Percentiles rank a stretch among this genome's conserved stretches.
Evolutionary conservation across 495 filamentous ascomycete species (phyloP).

Genomic region (Hyaloscypha bicolor): DNA sequence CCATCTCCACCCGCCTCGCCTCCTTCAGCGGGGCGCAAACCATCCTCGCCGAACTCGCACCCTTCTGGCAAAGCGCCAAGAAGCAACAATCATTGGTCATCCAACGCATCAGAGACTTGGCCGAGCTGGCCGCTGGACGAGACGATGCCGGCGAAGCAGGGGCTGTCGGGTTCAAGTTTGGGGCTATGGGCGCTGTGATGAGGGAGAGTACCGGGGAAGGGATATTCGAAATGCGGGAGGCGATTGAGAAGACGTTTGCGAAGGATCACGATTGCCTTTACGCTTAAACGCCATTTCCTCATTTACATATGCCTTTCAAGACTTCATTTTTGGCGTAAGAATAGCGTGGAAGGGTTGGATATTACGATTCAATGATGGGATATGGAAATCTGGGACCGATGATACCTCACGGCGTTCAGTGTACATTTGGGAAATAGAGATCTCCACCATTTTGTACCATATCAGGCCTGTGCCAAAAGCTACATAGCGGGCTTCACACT

Average conservation of each 20-base stretch:
- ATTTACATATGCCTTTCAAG: neutral
- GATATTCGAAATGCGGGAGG: slow-evolving; percentile 23
- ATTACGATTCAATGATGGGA: neutral
- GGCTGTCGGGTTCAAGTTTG: slow-evolving; percentile 15
- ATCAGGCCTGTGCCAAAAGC: neutral
- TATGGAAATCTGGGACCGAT: neutral
- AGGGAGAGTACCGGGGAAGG: slow-evolving; percentile 9
- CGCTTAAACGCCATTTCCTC: slow-evolving; percentile 9
- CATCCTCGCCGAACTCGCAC: slow-evolving; percentile 29
- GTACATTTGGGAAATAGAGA: neutral
- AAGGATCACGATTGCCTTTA: slow-evolving; percentile 31
- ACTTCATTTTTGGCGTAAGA: neutral
- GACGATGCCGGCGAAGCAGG: slow-evolving; percentile 1
- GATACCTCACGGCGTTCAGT: neutral
- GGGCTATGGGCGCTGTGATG: neutral
- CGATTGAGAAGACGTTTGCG: slow-evolving; percentile 30
- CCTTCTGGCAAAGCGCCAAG: slow-evolving; percentile 32
- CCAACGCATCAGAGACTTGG: slow-evolving; percentile 23
- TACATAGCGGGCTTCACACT: neutral
- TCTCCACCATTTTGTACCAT: neutral
- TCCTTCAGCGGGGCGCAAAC: slow-evolving; percentile 24
- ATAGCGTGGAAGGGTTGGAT: neutral
- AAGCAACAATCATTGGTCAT: slow-evolving; percentile 25
- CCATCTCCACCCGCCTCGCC: slow-evolving; percentile 14
- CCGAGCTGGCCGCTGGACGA: slow-evolving; percentile 10